These are phyloP conservation scores for Digitaria exilis DNA, from an alignment of 202 grass and related monocot genomes.

Conservation along the genomic window DNA sequence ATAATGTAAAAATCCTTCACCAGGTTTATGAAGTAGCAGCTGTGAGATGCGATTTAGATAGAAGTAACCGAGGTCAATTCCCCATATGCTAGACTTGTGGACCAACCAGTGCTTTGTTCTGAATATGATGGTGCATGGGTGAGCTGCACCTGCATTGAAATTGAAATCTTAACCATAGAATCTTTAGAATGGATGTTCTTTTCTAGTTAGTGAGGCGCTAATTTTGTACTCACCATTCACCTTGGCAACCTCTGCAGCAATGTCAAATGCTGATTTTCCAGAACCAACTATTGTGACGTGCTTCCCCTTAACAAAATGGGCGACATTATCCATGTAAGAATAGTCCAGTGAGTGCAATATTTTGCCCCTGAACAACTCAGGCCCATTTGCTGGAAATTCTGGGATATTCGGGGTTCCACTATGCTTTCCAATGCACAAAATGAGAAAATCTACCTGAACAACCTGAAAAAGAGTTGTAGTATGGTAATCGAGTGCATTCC, in stretches of 20 bases:
- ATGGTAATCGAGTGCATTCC: slow-evolving; percentile 6
- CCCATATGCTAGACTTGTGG: slow-evolving; percentile 51
- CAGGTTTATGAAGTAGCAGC: slow-evolving; percentile 83
- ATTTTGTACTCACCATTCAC: slow-evolving; percentile 64
- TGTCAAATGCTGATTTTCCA: slow-evolving; percentile 84
- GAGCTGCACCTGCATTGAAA: slow-evolving; percentile 54
- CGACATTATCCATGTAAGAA: slow-evolving; percentile 59
- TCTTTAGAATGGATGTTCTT: not conserved
- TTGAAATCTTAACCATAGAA: not conserved
- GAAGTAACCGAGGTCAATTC: slow-evolving; percentile 65
- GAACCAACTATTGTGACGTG: slow-evolving; percentile 63
- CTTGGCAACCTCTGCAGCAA: slow-evolving; percentile 76
- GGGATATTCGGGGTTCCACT: slow-evolving; percentile 76
- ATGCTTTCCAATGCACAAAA: slow-evolving; percentile 76
- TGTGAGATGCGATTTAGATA: slow-evolving; percentile 80
- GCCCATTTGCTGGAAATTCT: slow-evolving; percentile 60
- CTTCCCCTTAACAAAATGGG: slow-evolving; percentile 64
- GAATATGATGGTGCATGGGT: slow-evolving; percentile 77
- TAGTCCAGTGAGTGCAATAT: slow-evolving; percentile 77
- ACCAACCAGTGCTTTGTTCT: slow-evolving; percentile 77
- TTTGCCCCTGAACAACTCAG: slow-evolving; percentile 62
- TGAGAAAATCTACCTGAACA: slow-evolving; percentile 69
- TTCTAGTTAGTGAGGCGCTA: not conserved
- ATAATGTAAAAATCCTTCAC: slow-evolving; percentile 74
- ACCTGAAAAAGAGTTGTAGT: slow-evolving; percentile 40